phyloP scores from a whole-genome alignment of 225 moss, liverwort and hornwort genomes.

The Marchantia polymorpha region DNA sequence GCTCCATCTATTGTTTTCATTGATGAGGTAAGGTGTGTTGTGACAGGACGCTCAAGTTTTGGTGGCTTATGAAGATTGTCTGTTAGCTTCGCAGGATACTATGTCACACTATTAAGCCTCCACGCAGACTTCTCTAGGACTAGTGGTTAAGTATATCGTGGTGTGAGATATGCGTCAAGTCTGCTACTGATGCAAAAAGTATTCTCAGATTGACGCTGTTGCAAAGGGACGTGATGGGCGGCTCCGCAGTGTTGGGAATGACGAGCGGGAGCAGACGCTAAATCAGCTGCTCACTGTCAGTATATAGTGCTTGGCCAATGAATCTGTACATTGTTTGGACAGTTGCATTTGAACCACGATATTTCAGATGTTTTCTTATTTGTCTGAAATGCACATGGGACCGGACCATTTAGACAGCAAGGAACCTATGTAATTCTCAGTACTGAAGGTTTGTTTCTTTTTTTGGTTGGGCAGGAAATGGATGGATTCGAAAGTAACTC shows the following conservation, averaged over 20 bases:
- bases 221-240: conserved; percentile 97
- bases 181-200: not conserved
- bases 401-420: not conserved
- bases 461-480: conserved; percentile 55
- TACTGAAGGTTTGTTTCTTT: not conserved
- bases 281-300: conserved; percentile 87
- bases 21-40: conserved; percentile 61
- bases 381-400: not conserved
- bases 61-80: no score
- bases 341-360: not conserved
- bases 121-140: no score
- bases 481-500: conserved; percentile 99
- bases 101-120: no score
- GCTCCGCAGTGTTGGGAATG: conserved; percentile 92
- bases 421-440: not conserved
- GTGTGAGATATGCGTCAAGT: no score
- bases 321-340: no score
- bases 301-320: conserved; percentile 10
- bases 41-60: no score
- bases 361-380: not conserved
- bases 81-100: no score
- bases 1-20: conserved; percentile 97
- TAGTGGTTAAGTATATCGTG: no score
- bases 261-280: conserved; percentile 94
- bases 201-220: conserved; percentile 83